Percentiles rank a stretch among this genome's conserved stretches.
phyloP scores from a whole-genome alignment of 495 filamentous ascomycete species.

The Daldinia bambusicola region DNA sequence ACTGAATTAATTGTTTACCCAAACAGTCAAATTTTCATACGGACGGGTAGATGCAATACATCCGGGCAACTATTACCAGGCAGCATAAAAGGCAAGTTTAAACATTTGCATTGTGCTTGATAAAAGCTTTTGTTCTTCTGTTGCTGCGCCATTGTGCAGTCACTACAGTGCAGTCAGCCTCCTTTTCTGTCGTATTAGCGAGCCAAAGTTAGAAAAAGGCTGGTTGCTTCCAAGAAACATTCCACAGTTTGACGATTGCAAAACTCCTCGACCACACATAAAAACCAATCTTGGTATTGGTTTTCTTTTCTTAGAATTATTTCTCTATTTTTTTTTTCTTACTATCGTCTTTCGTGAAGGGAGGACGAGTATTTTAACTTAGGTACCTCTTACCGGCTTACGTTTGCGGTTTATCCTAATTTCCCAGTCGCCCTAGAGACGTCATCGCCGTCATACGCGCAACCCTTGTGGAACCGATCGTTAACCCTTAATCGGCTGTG shows the following conservation, averaged over 20 bases:
- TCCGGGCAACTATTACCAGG: too few relatives aligned
- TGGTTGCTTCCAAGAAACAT: slow-evolving; percentile 14
- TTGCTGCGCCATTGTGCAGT: slow-evolving; percentile 24
- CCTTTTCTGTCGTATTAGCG: slow-evolving; percentile 12
- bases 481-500: slow-evolving; percentile 24
- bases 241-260: neutral
- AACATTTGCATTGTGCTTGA: slow-evolving; percentile 10
- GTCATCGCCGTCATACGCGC: slow-evolving; percentile 21
- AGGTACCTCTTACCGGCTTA: neutral
- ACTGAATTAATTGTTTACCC: slow-evolving; percentile 1
- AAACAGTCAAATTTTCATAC: too few relatives aligned
- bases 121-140: slow-evolving; percentile 11
- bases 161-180: slow-evolving; percentile 18
- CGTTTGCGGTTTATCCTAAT: slow-evolving; percentile 9
- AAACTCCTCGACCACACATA: slow-evolving; percentile 2
- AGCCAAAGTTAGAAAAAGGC: slow-evolving; percentile 23
- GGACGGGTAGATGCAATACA: too few relatives aligned
- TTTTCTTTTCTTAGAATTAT: neutral
- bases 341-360: neutral
- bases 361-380: neutral
- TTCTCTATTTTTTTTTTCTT: neutral
- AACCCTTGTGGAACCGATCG: slow-evolving; percentile 20
- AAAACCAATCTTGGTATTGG: neutral
- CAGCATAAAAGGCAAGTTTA: too few relatives aligned
- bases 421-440: slow-evolving; percentile 23